Conservation (phyloP, 1,284 basidiomycete species). For the Ceratobasidium sp. region DNA sequence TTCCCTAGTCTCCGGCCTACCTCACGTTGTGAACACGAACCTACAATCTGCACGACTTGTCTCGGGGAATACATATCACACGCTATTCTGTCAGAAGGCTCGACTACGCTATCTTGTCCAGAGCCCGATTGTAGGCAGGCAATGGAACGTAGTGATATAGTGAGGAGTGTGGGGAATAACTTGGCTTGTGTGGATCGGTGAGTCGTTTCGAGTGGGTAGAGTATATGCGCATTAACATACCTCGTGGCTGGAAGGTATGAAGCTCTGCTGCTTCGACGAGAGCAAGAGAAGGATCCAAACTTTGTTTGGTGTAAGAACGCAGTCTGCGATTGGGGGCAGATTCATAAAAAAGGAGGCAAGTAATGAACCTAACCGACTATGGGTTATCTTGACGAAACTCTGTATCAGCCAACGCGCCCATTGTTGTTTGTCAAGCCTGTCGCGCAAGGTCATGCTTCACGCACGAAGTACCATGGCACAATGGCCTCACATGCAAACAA, state of each 20-base stretch:
- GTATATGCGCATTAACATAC: neutral
- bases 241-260: neutral
- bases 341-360: constrained; percentile 1
- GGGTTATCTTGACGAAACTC: neutral
- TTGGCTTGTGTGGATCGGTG: neutral
- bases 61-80: constrained; percentile 6
- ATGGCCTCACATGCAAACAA: constrained; percentile 29
- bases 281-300: neutral
- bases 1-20: constrained; percentile 9
- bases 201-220: no score
- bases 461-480: constrained; percentile 36
- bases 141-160: constrained; percentile 13
- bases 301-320: constrained; percentile 27
- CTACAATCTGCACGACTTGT: constrained; percentile 8
- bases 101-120: neutral
- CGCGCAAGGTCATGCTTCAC: constrained; percentile 4
- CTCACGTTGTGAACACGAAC: neutral
- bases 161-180: constrained; percentile 3
- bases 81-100: neutral
- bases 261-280: neutral
- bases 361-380: neutral
- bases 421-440: constrained; percentile 30
- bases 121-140: constrained; percentile 3
- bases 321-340: neutral
- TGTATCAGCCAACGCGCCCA: constrained; percentile 4